Evolutionary conservation across 306 rosid genomes (phyloP).

Genomic region (Luffa aegyptiaca): DNA sequence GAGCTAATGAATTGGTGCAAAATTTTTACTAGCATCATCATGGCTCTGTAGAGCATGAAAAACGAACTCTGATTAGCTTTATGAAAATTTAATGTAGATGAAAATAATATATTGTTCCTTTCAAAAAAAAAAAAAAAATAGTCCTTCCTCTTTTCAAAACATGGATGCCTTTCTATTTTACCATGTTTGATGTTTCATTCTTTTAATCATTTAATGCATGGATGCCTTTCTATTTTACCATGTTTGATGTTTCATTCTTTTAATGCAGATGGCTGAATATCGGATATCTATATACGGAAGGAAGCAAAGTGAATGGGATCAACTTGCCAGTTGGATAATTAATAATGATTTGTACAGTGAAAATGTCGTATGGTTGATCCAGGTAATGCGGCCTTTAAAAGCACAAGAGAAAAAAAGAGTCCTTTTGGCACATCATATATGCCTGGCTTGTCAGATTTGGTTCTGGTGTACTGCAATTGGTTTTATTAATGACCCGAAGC

Average conservation of each 20-base stretch:
- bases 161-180: constrained; percentile 1
- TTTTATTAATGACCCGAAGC: neutral
- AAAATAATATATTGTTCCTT: too few relatives aligned
- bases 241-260: constrained; percentile 10
- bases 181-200: constrained; percentile 1
- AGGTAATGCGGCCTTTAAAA: constrained; percentile 34
- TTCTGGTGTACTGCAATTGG: neutral
- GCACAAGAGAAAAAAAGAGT: neutral
- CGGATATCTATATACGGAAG: constrained; percentile 92
- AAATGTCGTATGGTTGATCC: constrained; percentile 97
- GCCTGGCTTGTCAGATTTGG: neutral
- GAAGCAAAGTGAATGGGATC: constrained; percentile 99
- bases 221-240: neutral
- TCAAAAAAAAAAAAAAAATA: too few relatives aligned
- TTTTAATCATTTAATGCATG: neutral
- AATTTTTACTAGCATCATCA: neutral
- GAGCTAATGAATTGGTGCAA: neutral
- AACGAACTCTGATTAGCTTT: neutral
- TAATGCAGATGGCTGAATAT: constrained; percentile 97
- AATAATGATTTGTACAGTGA: constrained; percentile 86
- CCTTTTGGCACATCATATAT: neutral
- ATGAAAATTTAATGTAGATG: neutral
- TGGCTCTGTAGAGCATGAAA: neutral
- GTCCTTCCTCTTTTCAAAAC: neutral
- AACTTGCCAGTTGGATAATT: constrained; percentile 98